phyloP scores from a whole-genome alignment of 2,329 filamentous ascomycete genomes.

The Fragosphaeria purpurea region DNA sequence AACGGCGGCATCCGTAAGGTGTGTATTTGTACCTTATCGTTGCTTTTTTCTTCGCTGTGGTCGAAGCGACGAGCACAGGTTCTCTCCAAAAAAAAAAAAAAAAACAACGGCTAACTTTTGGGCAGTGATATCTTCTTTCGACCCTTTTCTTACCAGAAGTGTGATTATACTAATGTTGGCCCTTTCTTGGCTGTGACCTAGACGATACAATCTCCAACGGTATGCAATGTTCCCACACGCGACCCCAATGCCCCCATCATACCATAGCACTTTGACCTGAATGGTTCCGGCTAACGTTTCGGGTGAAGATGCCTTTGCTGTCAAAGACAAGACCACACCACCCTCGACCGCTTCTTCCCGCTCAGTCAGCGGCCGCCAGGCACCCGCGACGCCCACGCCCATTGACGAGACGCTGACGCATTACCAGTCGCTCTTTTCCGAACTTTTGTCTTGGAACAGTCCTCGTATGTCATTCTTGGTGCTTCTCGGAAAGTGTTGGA shows the following conservation, averaged over 20 bases:
- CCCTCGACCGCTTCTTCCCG: constrained; percentile 46
- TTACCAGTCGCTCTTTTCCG: constrained; percentile 62
- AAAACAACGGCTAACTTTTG: too few species aligned
- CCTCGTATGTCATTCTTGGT: constrained; percentile 39
- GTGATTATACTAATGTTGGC: too few species aligned
- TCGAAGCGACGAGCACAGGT: too few species aligned
- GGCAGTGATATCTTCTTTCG: too few species aligned
- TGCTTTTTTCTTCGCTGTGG: too few species aligned
- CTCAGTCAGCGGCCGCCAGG: constrained; percentile 46
- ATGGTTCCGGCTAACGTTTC: too few species aligned
- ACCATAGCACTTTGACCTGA: neutral
- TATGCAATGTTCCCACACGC: too few species aligned
- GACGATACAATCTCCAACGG: too few species aligned
- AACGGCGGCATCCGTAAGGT: constrained; percentile 49
- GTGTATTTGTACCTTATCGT: constrained; percentile 15
- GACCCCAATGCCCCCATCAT: too few species aligned
- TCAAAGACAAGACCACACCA: constrained; percentile 46
- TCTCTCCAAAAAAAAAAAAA: neutral
- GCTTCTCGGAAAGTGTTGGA: neutral
- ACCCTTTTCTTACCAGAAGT: too few species aligned
- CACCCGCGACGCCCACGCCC: constrained; percentile 42
- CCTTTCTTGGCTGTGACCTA: too few species aligned
- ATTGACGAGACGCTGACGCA: constrained; percentile 56
- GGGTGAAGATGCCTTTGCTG: constrained; percentile 23
- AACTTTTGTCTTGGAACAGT: constrained; percentile 60